Conservation (phyloP, 1,284 basidiomycete species). For the Trichosporon sp. region DNA sequence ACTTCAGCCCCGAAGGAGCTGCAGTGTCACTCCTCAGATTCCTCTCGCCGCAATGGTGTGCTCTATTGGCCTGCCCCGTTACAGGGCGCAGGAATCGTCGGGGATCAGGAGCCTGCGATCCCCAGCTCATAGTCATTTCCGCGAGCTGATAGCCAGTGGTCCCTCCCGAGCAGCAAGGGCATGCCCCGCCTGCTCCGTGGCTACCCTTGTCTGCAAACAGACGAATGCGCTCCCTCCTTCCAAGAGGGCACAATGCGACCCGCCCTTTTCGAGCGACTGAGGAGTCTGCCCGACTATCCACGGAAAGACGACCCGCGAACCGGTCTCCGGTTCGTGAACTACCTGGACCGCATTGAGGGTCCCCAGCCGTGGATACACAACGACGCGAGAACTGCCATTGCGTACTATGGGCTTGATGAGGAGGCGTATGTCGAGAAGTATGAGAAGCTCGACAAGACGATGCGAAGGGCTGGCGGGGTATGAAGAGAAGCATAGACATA, state of each 20-base stretch:
- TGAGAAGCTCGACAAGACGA: neutral
- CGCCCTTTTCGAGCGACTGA: neutral
- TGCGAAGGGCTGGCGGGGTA: neutral
- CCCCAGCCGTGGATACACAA: neutral
- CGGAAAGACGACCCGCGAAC: slow-evolving; percentile 35
- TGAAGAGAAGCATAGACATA: neutral
- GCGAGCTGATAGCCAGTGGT: slow-evolving; percentile 7
- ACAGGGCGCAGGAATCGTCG: too few relatives aligned
- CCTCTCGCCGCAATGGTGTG: too few relatives aligned
- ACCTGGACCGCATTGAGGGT: slow-evolving; percentile 13
- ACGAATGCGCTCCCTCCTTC: slow-evolving; percentile 13
- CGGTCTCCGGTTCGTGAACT: slow-evolving; percentile 25
- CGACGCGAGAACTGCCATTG: neutral
- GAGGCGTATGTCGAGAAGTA: neutral
- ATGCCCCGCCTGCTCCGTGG: slow-evolving; percentile 22
- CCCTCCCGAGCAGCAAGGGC: neutral
- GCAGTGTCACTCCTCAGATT: too few relatives aligned
- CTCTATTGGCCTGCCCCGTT: too few relatives aligned
- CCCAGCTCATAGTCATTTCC: neutral
- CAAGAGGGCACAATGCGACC: slow-evolving; percentile 17
- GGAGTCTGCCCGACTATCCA: slow-evolving; percentile 25
- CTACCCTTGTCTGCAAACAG: slow-evolving; percentile 26
- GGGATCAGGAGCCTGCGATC: too few relatives aligned
- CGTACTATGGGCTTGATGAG: neutral
- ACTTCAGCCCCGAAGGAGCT: too few relatives aligned